Conservation (phyloP, 208 protist species). For the Leptomonas pyrrhocoris region DNA sequence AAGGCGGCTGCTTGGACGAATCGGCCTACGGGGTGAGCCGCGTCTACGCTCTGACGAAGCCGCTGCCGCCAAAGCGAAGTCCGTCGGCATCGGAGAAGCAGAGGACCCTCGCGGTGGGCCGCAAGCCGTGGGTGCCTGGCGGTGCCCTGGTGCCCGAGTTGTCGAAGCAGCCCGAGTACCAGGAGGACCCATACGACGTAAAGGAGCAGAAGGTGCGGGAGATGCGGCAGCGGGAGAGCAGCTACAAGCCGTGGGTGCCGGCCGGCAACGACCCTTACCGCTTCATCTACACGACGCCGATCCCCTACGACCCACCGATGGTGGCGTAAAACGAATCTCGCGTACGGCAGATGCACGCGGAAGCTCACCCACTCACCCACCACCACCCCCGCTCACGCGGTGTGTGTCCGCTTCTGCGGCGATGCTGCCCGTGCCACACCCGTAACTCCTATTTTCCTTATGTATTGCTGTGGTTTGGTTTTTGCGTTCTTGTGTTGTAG, state of each 20-base stretch:
- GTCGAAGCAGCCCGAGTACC: constrained; percentile 81
- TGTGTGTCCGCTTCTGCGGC: too few species aligned
- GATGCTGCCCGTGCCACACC: too few species aligned
- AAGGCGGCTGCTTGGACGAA: constrained; percentile 80
- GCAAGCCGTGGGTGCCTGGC: constrained; percentile 75
- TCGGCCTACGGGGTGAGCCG: constrained; percentile 74
- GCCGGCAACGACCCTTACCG: constrained; percentile 78
- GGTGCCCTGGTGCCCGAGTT: constrained; percentile 73
- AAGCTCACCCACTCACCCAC: not conserved
- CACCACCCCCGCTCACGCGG: too few species aligned
- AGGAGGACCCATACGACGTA: constrained; percentile 88
- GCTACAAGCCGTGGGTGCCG: constrained; percentile 79
- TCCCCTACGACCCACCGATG: constrained; percentile 70
- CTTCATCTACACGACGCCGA: constrained; percentile 78
- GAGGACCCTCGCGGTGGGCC: constrained; percentile 14
- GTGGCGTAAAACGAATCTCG: constrained; percentile 44
- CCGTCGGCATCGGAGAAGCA: constrained; percentile 14
- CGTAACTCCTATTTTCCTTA: too few species aligned
- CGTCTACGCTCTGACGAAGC: constrained; percentile 78
- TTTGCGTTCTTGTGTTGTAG: too few species aligned
- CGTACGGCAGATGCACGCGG: too few species aligned
- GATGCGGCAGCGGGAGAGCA: constrained; percentile 59
- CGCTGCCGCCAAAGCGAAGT: constrained; percentile 61
- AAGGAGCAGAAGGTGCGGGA: constrained; percentile 79
- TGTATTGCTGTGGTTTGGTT: too few species aligned